phyloP scores from a whole-genome alignment of 768 basidiomycete species.

The Cantharellus cinnabarinus region DNA sequence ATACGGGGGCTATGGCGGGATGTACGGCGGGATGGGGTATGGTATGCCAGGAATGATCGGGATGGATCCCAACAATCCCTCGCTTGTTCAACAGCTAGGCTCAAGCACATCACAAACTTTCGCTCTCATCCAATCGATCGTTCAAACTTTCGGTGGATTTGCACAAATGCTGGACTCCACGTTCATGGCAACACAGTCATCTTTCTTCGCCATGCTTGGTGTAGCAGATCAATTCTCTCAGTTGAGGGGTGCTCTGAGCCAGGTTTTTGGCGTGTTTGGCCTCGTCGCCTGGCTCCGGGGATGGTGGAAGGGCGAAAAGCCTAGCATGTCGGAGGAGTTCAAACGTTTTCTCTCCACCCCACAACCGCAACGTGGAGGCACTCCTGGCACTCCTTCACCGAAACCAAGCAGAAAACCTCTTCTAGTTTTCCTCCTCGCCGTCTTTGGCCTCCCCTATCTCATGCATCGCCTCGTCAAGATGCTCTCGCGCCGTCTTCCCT shows the following conservation, averaged over 20 bases:
- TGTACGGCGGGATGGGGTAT: constrained; percentile 23
- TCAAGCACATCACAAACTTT: constrained; percentile 83
- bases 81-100: constrained; percentile 76
- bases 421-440: constrained; percentile 79
- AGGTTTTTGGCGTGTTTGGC: constrained; percentile 82
- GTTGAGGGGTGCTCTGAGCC: constrained; percentile 78
- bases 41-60: constrained; percentile 16
- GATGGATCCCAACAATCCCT: constrained; percentile 31
- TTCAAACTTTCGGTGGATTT: constrained; percentile 85
- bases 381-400: constrained; percentile 23
- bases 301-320: constrained; percentile 28
- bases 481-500: constrained; percentile 41
- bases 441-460: constrained; percentile 80
- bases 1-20: constrained; percentile 20
- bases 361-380: constrained; percentile 20
- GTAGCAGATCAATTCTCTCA: constrained; percentile 90
- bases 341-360: constrained; percentile 38
- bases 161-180: constrained; percentile 96
- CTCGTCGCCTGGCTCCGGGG: constrained; percentile 71
- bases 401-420: constrained; percentile 77
- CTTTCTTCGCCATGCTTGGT: constrained; percentile 73
- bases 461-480: constrained; percentile 79
- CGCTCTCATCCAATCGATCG: constrained; percentile 79
- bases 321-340: constrained; percentile 43
- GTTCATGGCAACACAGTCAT: constrained; percentile 91